Evolutionary conservation across 495 filamentous ascomycete genomes (phyloP).

Genomic region (Thozetella sp.): DNA sequence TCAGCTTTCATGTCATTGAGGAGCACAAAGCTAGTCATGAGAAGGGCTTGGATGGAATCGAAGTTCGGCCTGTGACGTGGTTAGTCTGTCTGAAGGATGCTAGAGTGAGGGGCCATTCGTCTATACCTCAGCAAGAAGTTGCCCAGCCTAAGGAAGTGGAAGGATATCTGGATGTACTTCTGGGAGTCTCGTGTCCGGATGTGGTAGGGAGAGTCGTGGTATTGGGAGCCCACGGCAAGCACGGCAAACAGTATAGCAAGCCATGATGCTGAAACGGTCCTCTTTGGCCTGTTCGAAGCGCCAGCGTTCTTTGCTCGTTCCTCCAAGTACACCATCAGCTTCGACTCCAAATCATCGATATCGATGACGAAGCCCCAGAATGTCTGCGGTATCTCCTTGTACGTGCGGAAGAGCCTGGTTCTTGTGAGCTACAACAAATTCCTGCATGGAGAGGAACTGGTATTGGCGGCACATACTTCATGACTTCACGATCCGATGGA

Average conservation of each 20-base stretch:
- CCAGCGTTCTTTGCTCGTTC: constrained; percentile 59
- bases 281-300: constrained; percentile 45
- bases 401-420: constrained; percentile 67
- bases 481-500: constrained; percentile 60
- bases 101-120: not conserved
- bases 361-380: constrained; percentile 81
- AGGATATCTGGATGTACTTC: constrained; percentile 56
- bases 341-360: constrained; percentile 64
- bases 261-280: constrained; percentile 64
- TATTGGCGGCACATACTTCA: constrained; percentile 41
- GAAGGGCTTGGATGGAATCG: constrained; percentile 58
- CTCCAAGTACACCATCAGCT: constrained; percentile 67
- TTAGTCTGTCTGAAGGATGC: not conserved
- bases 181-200: constrained; percentile 53
- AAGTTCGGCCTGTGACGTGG: constrained; percentile 45
- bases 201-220: constrained; percentile 66
- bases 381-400: constrained; percentile 75
- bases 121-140: constrained; percentile 52
- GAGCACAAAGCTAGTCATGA: constrained; percentile 55
- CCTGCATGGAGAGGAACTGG: not conserved
- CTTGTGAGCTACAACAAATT: not conserved
- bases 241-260: constrained; percentile 79
- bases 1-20: constrained; percentile 63
- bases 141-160: constrained; percentile 54
- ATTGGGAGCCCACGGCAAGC: constrained; percentile 81